Conservation (phyloP, 2,329 filamentous ascomycete genomes). For the Xylariaceae sp. region DNA sequence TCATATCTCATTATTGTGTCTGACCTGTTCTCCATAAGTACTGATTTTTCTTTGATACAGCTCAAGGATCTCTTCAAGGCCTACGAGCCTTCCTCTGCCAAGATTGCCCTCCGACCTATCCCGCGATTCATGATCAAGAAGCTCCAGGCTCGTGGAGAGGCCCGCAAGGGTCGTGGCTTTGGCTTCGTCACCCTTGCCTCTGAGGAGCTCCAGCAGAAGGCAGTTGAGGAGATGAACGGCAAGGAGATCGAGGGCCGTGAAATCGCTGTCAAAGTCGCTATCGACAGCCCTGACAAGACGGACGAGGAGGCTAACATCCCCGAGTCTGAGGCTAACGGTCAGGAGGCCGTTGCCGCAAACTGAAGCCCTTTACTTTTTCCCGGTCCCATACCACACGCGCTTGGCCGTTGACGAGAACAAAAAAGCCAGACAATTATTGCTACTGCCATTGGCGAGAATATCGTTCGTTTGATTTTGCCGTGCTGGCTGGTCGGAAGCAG, state of each 20-base stretch:
- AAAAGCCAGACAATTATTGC: slow-evolving; percentile 20
- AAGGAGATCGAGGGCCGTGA: slow-evolving; percentile 98
- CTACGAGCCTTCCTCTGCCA: slow-evolving; percentile 90
- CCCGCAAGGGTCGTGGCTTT: slow-evolving; percentile 98
- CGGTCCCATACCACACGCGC: slow-evolving; percentile 18
- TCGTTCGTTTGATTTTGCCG: slow-evolving; percentile 21
- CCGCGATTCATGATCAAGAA: slow-evolving; percentile 99
- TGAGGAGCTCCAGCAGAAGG: slow-evolving; percentile 96
- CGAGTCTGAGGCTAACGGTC: slow-evolving; percentile 41
- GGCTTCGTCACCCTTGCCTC: slow-evolving; percentile 95
- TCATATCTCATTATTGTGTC: neutral
- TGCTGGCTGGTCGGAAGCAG: slow-evolving; percentile 21
- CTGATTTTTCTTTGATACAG: slow-evolving; percentile 44
- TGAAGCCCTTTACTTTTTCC: slow-evolving; percentile 26
- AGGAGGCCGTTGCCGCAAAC: slow-evolving; percentile 33
- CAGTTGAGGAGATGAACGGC: slow-evolving; percentile 96
- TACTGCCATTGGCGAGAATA: slow-evolving; percentile 21
- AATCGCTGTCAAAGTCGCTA: slow-evolving; percentile 99
- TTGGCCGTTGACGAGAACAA: slow-evolving; percentile 23
- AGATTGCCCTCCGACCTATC: slow-evolving; percentile 97
- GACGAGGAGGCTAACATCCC: slow-evolving; percentile 72
- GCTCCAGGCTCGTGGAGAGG: slow-evolving; percentile 94
- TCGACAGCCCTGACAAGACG: slow-evolving; percentile 97
- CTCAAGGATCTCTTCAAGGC: slow-evolving; percentile 95
- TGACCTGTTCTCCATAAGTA: neutral